Conservation (phyloP, 2,329 filamentous ascomycete species). For the Fusarium abutilonis region DNA sequence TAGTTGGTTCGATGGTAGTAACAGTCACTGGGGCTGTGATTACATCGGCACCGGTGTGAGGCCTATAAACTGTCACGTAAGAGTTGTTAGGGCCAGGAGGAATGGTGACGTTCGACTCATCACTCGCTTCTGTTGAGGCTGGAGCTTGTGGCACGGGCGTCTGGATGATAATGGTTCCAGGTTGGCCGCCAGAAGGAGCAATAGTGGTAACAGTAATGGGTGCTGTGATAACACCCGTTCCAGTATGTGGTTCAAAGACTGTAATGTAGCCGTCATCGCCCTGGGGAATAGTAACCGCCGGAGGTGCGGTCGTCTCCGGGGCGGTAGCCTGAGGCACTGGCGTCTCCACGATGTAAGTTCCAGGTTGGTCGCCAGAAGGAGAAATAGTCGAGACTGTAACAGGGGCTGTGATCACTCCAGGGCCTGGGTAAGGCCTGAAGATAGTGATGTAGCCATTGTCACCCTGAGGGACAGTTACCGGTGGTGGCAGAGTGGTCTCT, state of each 20-base stretch:
- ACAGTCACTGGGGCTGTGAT: constrained; percentile 27
- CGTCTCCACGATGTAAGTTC: constrained; percentile 34
- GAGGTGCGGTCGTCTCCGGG: not conserved
- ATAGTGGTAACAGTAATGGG: constrained; percentile 24
- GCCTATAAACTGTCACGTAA: constrained; percentile 30
- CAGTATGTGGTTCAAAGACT: constrained; percentile 22
- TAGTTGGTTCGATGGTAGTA: constrained; percentile 17
- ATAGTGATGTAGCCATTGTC: constrained; percentile 2
- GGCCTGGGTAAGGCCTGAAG: not conserved
- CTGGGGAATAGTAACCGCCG: constrained; percentile 6
- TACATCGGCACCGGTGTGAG: constrained; percentile 14
- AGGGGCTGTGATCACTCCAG: constrained; percentile 26
- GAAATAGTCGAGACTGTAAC: constrained; percentile 25
- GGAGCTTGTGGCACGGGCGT: constrained; percentile 7
- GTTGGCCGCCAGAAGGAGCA: constrained; percentile 14
- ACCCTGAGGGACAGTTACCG: not conserved
- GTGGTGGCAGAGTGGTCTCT: not conserved
- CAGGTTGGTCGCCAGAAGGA: constrained; percentile 13
- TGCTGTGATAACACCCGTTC: constrained; percentile 12
- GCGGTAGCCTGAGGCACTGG: constrained; percentile 11
- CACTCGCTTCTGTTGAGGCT: not conserved
- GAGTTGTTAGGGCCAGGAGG: constrained; percentile 18
- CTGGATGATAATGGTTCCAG: constrained; percentile 26
- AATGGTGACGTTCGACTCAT: constrained; percentile 14
- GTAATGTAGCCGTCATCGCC: constrained; percentile 25